These are phyloP conservation scores for Laguncularia racemosa DNA, from an alignment of 345 rosid genomes.

Conservation along the genomic window DNA sequence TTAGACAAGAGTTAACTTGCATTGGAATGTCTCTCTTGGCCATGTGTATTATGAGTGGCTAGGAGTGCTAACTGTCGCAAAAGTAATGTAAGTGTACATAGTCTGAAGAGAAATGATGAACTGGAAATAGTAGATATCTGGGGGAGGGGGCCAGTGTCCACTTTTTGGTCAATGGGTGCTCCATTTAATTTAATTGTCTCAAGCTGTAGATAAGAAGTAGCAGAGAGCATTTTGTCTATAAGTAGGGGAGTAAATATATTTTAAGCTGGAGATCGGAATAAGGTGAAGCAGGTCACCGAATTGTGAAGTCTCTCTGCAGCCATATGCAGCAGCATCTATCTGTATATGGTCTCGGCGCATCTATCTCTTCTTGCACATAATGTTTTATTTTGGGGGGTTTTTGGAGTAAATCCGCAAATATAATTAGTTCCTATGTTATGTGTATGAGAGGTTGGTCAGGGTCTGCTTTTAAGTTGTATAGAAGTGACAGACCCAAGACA, in stretches of 20 bases:
- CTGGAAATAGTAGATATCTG: slow-evolving; percentile 18
- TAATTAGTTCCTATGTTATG: too few species aligned
- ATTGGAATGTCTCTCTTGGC: slow-evolving; percentile 14
- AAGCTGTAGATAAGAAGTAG: slow-evolving; percentile 13
- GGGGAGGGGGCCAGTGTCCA: slow-evolving; percentile 35
- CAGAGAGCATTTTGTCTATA: slow-evolving; percentile 32
- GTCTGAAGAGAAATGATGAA: slow-evolving; percentile 30
- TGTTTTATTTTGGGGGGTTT: too few species aligned
- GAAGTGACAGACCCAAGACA: too few species aligned
- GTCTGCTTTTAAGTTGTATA: too few species aligned
- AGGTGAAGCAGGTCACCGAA: slow-evolving; percentile 24
- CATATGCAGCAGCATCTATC: slow-evolving; percentile 2
- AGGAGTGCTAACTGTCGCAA: slow-evolving; percentile 35
- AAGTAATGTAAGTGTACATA: slow-evolving; percentile 45
- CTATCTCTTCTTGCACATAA: too few species aligned
- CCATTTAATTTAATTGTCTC: slow-evolving; percentile 5
- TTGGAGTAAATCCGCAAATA: too few species aligned
- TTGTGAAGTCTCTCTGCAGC: slow-evolving; percentile 11
- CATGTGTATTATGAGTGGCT: slow-evolving; percentile 14
- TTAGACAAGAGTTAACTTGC: slow-evolving; percentile 25
- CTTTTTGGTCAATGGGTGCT: slow-evolving; percentile 38
- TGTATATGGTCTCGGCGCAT: not conserved
- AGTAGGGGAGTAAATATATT: slow-evolving; percentile 26
- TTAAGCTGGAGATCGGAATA: slow-evolving; percentile 23
- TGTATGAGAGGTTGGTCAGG: too few species aligned